Evolutionary conservation across 108 stramenopile species (phyloP), one percentile per base, ranked within the genome.

Genomic region (Nitzschia inconspicua): DNA sequence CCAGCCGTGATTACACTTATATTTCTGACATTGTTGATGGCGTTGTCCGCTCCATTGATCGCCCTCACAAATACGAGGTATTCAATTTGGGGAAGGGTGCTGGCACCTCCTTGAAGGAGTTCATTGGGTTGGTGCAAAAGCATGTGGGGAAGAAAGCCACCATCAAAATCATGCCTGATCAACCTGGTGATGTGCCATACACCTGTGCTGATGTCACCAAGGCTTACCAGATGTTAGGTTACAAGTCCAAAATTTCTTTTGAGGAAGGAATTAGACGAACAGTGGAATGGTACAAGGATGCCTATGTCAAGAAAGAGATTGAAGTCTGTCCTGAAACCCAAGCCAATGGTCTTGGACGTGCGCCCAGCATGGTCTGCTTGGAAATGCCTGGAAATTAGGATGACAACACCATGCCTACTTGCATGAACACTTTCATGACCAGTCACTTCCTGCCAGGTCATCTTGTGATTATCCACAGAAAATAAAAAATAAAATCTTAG

Each of bases 21-120:
- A 96, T 99, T 73, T 78, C 66, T 18, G 98, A 99, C 65, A 97
- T 99, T 80, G 98, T 98, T 6, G 92, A 96, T 61, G 98, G 98
- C 4, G 87, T 98, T n/a, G 75, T 99, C 6, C 82, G 91, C 13
- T 70, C 97, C 18, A 83, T 99, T 41, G 98, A 99, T 76, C 78
- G 91, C 32, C 94, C 93, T 1, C 77, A 93, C 64, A 87, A 87
- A 32, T 98, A 95, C 68, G 77, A 97, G 66, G 79, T 99, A 4
- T 91, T 96, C 81, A 99, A 99, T 71, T 76, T 99, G 28, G 98
- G 98, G 16, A 96, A 96, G 60, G 98, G 98, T 22, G 64, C 44
- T 16, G 96, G 96, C 30, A 93, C 84, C 2, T 85, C 84, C 24
- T 64, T 99, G 34, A 86, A 83, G 50, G 88, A 95, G 43, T 98